Evolutionary conservation across 768 basidiomycete species (phyloP).

Genomic region (Rhodotorula toruloides): DNA sequence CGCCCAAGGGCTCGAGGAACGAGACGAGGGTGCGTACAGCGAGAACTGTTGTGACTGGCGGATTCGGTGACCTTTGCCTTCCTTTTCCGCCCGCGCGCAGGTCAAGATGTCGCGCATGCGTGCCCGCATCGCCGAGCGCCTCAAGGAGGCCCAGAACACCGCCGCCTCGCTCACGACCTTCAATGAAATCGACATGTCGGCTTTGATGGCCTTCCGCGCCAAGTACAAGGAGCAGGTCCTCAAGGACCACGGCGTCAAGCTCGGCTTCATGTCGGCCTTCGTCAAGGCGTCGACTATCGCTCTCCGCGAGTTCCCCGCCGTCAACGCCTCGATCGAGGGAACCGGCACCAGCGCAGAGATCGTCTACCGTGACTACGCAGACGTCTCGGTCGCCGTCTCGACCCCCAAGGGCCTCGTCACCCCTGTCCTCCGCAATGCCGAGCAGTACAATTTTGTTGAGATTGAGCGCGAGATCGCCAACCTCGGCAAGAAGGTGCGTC

Average conservation of each 20-base stretch:
- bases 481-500: slow-evolving; percentile 70
- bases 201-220: slow-evolving; percentile 83
- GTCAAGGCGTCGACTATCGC: slow-evolving; percentile 78
- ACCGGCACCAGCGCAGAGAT: slow-evolving; percentile 61
- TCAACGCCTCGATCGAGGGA: slow-evolving; percentile 90
- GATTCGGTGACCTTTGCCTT: background rate
- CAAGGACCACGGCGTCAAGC: slow-evolving; percentile 88
- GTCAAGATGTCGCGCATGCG: slow-evolving; percentile 99
- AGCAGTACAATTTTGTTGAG: slow-evolving; percentile 75
- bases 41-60: no score
- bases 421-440: slow-evolving; percentile 86
- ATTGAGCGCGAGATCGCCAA: slow-evolving; percentile 89
- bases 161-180: slow-evolving; percentile 96
- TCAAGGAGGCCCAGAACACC: slow-evolving; percentile 96
- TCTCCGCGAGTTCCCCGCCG: slow-evolving; percentile 82
- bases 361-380: slow-evolving; percentile 85
- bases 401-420: slow-evolving; percentile 97
- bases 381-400: slow-evolving; percentile 90
- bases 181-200: slow-evolving; percentile 99
- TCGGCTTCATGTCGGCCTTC: slow-evolving; percentile 98
- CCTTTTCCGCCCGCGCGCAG: slow-evolving; percentile 48
- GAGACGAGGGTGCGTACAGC: slow-evolving; percentile 27
- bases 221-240: slow-evolving; percentile 87
- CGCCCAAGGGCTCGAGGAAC: slow-evolving; percentile 13
- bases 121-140: slow-evolving; percentile 87